phyloP scores from a whole-genome alignment of 202 grass and related monocot genomes.

The Zizania palustris region DNA sequence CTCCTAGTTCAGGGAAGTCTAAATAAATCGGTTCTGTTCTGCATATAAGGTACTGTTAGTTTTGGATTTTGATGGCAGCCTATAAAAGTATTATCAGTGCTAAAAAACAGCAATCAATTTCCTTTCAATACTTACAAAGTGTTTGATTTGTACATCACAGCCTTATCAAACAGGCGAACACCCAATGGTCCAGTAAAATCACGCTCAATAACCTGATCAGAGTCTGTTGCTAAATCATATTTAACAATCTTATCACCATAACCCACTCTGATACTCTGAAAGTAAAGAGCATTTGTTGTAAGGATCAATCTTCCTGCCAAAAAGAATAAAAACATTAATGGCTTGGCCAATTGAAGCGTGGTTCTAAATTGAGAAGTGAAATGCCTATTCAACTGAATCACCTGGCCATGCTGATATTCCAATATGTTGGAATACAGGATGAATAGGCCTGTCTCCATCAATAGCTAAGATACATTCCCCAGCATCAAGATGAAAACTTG shows the following conservation, averaged over 20 bases:
- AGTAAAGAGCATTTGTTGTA: slow-evolving; percentile 94
- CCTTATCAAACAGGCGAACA: slow-evolving; percentile 90
- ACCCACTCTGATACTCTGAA: slow-evolving; percentile 70
- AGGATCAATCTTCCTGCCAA: slow-evolving; percentile 85
- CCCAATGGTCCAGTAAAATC: slow-evolving; percentile 81
- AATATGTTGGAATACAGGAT: slow-evolving; percentile 77
- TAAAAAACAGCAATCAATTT: slow-evolving; percentile 20
- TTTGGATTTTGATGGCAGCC: slow-evolving; percentile 25
- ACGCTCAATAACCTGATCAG: slow-evolving; percentile 79
- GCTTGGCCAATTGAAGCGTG: slow-evolving; percentile 14
- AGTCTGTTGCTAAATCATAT: slow-evolving; percentile 68
- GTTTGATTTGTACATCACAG: slow-evolving; percentile 82
- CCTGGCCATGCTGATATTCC: slow-evolving; percentile 86
- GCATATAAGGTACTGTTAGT: slow-evolving; percentile 47
- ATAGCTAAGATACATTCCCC: slow-evolving; percentile 79
- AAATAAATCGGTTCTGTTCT: slow-evolving; percentile 81
- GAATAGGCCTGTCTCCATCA: slow-evolving; percentile 75
- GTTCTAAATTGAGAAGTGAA: slow-evolving; percentile 20
- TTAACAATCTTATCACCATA: slow-evolving; percentile 68
- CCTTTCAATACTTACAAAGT: slow-evolving; percentile 67
- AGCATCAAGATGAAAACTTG: slow-evolving; percentile 62
- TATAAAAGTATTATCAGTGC: slow-evolving; percentile 25
- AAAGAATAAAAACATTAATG: slow-evolving; percentile 37
- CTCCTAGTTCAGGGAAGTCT: slow-evolving; percentile 79
- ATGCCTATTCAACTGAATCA: slow-evolving; percentile 40